These are phyloP conservation scores for Mortierella sp. DNA, from an alignment of 371 early-diverging fungal species.

Conservation along the genomic window DNA sequence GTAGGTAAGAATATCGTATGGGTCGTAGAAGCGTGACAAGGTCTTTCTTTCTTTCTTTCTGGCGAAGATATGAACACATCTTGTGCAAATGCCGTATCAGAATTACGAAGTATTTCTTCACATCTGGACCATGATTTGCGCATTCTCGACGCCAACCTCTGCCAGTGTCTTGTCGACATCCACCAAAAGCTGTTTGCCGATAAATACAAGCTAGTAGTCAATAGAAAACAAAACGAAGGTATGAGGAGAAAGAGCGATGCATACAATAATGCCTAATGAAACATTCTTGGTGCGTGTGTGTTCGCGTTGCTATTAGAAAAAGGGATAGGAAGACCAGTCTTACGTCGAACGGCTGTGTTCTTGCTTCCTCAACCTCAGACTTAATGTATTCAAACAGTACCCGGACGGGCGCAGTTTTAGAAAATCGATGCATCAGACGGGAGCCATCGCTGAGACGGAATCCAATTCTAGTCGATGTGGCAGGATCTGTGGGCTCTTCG, in stretches of 20 bases:
- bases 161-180: conserved; percentile 69
- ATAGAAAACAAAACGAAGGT: background rate
- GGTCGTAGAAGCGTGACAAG: no score
- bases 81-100: no score
- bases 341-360: conserved; percentile 78
- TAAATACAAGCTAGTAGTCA: conserved; percentile 72
- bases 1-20: no score
- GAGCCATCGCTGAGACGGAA: conserved; percentile 76
- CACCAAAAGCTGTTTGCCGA: conserved; percentile 71
- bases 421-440: conserved; percentile 72
- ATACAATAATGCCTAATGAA: no score
- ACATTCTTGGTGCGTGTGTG: no score
- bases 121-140: conserved; percentile 62
- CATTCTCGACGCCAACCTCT: conserved; percentile 75
- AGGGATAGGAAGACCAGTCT: no score
- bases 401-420: conserved; percentile 72
- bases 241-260: background rate
- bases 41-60: no score
- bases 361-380: conserved; percentile 69
- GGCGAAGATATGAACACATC: no score
- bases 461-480: conserved; percentile 74
- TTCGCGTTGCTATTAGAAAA: no score
- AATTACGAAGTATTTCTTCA: no score
- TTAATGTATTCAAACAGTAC: conserved; percentile 78
- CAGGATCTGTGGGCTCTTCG: conserved; percentile 64